Conservation (phyloP, 1,284 basidiomycete genomes). For the Anthracocystis setariae region DNA sequence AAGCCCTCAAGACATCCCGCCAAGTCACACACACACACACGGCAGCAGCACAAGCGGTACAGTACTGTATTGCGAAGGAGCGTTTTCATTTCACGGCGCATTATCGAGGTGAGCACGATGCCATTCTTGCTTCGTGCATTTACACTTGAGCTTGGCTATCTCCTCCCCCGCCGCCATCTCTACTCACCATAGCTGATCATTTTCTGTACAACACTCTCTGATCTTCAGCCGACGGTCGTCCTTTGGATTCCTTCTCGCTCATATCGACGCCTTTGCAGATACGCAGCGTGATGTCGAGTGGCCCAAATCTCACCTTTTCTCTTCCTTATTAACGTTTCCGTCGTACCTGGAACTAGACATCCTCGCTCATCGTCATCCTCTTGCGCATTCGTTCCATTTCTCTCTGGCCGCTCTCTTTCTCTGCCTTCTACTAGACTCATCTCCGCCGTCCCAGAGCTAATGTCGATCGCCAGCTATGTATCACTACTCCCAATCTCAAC, state of each 20-base stretch:
- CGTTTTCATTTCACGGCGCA: too few relatives aligned
- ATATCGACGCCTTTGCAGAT: background rate
- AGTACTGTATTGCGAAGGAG: too few relatives aligned
- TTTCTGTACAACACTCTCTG: background rate
- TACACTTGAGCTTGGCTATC: background rate
- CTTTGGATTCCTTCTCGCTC: constrained; percentile 1
- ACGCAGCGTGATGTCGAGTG: constrained; percentile 5
- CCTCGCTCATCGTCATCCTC: background rate
- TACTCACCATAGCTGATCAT: background rate
- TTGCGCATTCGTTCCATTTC: background rate
- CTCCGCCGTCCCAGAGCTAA: constrained; percentile 4
- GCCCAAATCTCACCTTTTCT: background rate
- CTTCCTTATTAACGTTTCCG: background rate
- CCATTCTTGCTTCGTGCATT: too few relatives aligned
- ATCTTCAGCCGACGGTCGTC: too few relatives aligned
- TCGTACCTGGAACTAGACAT: background rate
- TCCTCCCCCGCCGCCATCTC: background rate
- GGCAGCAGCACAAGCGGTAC: too few relatives aligned
- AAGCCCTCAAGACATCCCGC: too few relatives aligned
- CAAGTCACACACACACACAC: too few relatives aligned
- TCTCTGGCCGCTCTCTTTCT: background rate
- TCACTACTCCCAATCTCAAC: constrained; percentile 46
- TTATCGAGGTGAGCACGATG: too few relatives aligned
- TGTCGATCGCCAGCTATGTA: constrained; percentile 47
- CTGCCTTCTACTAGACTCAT: too few relatives aligned